Conservation (phyloP, 2,329 filamentous ascomycete species). For the Hypoxylon sp. region DNA sequence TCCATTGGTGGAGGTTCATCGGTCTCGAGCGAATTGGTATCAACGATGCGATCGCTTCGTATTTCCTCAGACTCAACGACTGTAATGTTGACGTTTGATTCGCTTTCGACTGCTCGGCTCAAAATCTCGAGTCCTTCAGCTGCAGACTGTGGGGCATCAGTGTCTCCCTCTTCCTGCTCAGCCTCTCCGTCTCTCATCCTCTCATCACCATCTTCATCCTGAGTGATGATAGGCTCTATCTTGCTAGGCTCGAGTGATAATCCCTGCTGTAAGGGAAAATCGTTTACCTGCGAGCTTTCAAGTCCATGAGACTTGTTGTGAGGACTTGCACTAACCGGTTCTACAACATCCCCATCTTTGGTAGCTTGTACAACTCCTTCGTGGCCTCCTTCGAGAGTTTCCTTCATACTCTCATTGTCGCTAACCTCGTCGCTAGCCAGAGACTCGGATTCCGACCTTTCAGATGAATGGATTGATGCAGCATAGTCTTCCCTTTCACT, state of each 20-base stretch:
- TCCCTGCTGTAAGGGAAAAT: neutral
- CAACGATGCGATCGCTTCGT: slow-evolving; percentile 21
- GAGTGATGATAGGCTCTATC: slow-evolving; percentile 22
- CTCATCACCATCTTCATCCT: slow-evolving; percentile 46
- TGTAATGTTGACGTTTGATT: slow-evolving; percentile 36
- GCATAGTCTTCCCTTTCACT: slow-evolving; percentile 44
- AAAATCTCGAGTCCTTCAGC: slow-evolving; percentile 53
- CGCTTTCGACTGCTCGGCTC: slow-evolving; percentile 46
- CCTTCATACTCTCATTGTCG: slow-evolving; percentile 17
- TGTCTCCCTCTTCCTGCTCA: slow-evolving; percentile 20
- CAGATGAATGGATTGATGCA: slow-evolving; percentile 10
- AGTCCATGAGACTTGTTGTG: slow-evolving; percentile 2
- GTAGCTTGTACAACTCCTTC: slow-evolving; percentile 3
- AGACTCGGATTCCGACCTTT: slow-evolving; percentile 12
- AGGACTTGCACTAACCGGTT: neutral
- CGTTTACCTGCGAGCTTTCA: slow-evolving; percentile 4
- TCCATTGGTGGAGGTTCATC: neutral
- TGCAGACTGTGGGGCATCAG: slow-evolving; percentile 41
- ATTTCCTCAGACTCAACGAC: slow-evolving; percentile 2
- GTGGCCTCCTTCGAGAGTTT: slow-evolving; percentile 8
- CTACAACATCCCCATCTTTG: slow-evolving; percentile 13
- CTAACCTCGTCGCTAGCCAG: neutral
- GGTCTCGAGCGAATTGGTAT: neutral
- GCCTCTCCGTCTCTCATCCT: slow-evolving; percentile 28
- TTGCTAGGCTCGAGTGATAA: slow-evolving; percentile 6